Conservation (phyloP, 2,329 filamentous ascomycete species). For the Colletotrichum graminicola region DNA sequence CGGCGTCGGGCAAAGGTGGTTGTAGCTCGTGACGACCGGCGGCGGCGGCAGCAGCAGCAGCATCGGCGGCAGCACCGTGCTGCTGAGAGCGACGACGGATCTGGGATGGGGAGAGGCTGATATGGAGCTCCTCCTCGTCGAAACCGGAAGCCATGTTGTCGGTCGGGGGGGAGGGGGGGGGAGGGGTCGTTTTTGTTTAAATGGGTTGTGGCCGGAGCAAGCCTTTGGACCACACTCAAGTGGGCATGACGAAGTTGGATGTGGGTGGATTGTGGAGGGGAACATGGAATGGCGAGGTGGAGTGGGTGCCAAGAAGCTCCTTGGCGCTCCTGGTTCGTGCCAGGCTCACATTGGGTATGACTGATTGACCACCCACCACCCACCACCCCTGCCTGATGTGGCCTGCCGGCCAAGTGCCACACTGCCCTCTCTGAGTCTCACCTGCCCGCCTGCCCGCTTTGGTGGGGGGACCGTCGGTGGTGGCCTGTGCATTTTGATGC, state of each 20-base stretch:
- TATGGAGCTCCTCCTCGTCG: slow-evolving; percentile 86
- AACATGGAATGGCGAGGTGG: slow-evolving; percentile 34
- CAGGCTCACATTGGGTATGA: slow-evolving; percentile 7
- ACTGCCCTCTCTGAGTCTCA: not conserved
- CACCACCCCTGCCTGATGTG: slow-evolving; percentile 12
- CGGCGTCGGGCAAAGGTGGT: slow-evolving; percentile 47
- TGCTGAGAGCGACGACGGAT: slow-evolving; percentile 62
- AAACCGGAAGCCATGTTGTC: slow-evolving; percentile 67
- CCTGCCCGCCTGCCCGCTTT: slow-evolving; percentile 9
- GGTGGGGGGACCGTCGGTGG: slow-evolving; percentile 25
- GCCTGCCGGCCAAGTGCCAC: slow-evolving; percentile 22
- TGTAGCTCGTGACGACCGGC: slow-evolving; percentile 44
- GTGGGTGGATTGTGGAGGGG: slow-evolving; percentile 39
- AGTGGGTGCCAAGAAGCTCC: slow-evolving; percentile 40
- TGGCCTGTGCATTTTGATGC: slow-evolving; percentile 33
- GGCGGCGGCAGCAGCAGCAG: slow-evolving; percentile 35
- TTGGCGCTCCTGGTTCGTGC: slow-evolving; percentile 29
- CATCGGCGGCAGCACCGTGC: slow-evolving; percentile 33
- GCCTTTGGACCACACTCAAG: slow-evolving; percentile 41
- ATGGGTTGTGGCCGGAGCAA: slow-evolving; percentile 41
- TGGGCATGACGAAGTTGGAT: slow-evolving; percentile 43
- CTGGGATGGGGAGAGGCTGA: slow-evolving; percentile 69
- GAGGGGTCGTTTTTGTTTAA: slow-evolving; percentile 40
- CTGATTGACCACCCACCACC: not conserved
- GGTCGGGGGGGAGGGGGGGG: slow-evolving; percentile 27